A percentile compares a stretch with the other conserved stretches of the same genome.
phyloP scores from a whole-genome alignment of 2,329 filamentous ascomycete species.

The Coniella vitis region DNA sequence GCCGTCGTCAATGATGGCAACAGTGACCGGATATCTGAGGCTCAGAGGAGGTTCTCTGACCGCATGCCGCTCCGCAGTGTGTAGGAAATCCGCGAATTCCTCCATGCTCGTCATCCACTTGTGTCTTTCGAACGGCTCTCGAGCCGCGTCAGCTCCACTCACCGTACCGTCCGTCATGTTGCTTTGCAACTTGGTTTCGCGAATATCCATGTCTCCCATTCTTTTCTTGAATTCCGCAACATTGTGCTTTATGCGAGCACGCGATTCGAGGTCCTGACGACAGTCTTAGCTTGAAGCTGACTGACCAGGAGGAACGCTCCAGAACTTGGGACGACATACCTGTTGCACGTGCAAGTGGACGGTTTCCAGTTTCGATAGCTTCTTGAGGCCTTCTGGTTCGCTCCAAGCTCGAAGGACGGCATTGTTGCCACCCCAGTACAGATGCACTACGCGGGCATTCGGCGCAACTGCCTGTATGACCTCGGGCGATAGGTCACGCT shows the following conservation, averaged over 20 bases:
- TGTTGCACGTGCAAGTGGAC: background rate
- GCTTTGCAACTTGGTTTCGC: no score
- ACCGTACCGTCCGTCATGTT: no score
- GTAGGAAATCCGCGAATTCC: background rate
- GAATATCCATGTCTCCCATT: no score
- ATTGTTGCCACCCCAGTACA: conserved; percentile 2
- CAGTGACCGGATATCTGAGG: background rate
- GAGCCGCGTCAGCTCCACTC: background rate
- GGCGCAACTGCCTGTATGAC: background rate
- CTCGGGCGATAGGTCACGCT: background rate
- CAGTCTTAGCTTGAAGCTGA: no score
- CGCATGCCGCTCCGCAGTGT: background rate
- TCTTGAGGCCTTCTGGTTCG: background rate
- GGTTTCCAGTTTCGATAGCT: background rate
- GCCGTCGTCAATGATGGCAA: conserved; percentile 2
- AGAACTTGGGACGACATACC: background rate
- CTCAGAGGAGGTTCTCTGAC: background rate
- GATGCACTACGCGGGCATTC: background rate
- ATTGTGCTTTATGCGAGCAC: background rate
- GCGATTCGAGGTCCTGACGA: background rate
- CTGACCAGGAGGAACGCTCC: no score
- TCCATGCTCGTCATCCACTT: background rate
- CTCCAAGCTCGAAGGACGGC: background rate
- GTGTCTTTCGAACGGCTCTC: background rate
- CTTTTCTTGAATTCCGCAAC: background rate